These are phyloP conservation scores for Stachybotrys chartarum DNA, from an alignment of 2,329 filamentous ascomycete genomes.

Conservation along the genomic window DNA sequence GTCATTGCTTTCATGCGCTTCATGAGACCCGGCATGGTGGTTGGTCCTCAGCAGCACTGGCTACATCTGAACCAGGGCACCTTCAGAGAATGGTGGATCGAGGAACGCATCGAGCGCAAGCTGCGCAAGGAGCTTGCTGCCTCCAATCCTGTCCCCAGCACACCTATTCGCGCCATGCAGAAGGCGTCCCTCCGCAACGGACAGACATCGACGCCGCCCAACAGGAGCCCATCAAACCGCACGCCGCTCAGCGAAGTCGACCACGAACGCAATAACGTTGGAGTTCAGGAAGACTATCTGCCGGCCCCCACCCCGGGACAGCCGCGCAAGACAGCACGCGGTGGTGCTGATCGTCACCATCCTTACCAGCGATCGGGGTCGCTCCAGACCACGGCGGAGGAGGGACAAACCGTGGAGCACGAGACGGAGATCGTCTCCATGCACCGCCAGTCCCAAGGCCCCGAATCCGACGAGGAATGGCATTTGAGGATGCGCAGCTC, in stretches of 20 bases:
- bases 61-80: constrained; percentile 92
- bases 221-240: constrained; percentile 66
- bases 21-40: constrained; percentile 98
- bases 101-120: constrained; percentile 71
- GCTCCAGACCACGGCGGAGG: constrained; percentile 33
- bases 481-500: constrained; percentile 67
- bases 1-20: constrained; percentile 98
- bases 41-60: constrained; percentile 98
- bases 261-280: constrained; percentile 61
- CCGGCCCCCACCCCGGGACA: constrained; percentile 94
- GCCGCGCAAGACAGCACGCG: constrained; percentile 76
- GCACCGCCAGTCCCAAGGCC: constrained; percentile 53
- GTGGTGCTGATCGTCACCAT: constrained; percentile 60
- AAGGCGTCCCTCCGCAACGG: constrained; percentile 54
- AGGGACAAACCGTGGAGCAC: constrained; percentile 45
- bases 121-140: constrained; percentile 52
- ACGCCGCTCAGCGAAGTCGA: constrained; percentile 92
- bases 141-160: constrained; percentile 44
- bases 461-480: constrained; percentile 76
- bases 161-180: constrained; percentile 54
- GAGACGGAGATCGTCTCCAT: constrained; percentile 55
- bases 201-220: constrained; percentile 77
- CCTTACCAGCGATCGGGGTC: constrained; percentile 57
- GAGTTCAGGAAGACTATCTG: constrained; percentile 80
- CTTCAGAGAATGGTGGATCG: constrained; percentile 98